Conservation (phyloP, 352 stramenopile genomes). For the Phytophthora nicotianae region DNA sequence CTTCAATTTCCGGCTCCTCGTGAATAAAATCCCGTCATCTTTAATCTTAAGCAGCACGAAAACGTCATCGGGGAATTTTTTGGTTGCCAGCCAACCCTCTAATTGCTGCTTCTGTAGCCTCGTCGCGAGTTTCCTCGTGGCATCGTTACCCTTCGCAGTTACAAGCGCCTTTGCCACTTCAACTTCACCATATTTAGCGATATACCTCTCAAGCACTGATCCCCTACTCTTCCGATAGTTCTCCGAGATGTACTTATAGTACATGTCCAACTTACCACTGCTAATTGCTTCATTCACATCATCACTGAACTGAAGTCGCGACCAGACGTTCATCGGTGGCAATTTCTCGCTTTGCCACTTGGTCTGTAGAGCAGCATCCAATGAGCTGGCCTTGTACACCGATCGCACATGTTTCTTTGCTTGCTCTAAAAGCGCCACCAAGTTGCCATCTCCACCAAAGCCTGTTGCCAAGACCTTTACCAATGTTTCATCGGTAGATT, state of each 20-base stretch:
- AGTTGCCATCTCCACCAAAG: not conserved
- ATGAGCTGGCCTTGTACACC: not conserved
- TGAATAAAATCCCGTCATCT: not conserved
- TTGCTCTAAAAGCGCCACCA: not conserved
- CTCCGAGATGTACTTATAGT: not conserved
- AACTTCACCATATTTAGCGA: not conserved
- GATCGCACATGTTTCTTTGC: not conserved
- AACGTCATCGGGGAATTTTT: slow-evolving; percentile 7
- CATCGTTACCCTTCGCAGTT: not conserved
- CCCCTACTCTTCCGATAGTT: not conserved
- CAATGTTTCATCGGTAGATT: not conserved
- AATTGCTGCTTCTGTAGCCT: not conserved
- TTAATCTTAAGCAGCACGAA: slow-evolving; percentile 3
- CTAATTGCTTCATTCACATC: not conserved
- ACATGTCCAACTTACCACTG: not conserved
- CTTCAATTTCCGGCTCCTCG: not conserved
- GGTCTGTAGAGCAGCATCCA: not conserved
- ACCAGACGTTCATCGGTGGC: not conserved
- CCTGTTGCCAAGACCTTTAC: not conserved
- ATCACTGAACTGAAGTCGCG: not conserved
- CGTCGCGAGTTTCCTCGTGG: not conserved
- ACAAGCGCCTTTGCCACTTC: not conserved
- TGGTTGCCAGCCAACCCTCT: not conserved
- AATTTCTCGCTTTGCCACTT: not conserved
- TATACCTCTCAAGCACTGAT: not conserved